phyloP scores from a whole-genome alignment of 345 rosid genomes.

The Aethionema arabicum region DNA sequence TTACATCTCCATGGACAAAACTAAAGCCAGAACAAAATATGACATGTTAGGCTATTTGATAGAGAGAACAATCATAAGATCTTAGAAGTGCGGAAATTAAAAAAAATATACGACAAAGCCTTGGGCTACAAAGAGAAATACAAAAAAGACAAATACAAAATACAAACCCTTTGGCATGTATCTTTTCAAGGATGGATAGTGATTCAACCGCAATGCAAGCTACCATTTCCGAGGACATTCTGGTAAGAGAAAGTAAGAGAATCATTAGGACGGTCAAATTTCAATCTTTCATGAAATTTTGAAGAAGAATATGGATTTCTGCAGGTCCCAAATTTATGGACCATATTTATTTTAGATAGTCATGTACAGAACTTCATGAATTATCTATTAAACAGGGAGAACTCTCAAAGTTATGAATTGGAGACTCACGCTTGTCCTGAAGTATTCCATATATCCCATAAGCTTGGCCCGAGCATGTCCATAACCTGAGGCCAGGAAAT shows the following conservation, averaged over 20 bases:
- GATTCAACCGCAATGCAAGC: conserved; percentile 97
- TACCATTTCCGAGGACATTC: conserved; percentile 96
- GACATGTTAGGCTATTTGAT: conserved; percentile 20
- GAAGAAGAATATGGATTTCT: neutral
- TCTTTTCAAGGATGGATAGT: conserved; percentile 84
- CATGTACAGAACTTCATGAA: conserved; percentile 5
- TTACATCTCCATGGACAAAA: conserved; percentile 96
- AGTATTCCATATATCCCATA: conserved; percentile 98
- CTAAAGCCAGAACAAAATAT: conserved; percentile 43
- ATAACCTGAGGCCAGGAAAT: conserved; percentile 59
- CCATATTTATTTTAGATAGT: neutral
- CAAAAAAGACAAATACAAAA: conserved; percentile 1
- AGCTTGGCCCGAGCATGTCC: conserved; percentile 99
- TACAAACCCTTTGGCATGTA: conserved; percentile 89
- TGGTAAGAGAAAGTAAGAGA: conserved; percentile 34
- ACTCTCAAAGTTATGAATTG: conserved; percentile 16
- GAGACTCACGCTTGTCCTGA: conserved; percentile 87
- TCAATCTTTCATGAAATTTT: conserved; percentile 3
- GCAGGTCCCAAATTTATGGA: neutral
- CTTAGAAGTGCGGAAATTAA: conserved; percentile 3
- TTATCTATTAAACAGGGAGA: conserved; percentile 1
- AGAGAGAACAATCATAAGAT: conserved; percentile 20
- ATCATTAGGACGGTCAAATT: conserved; percentile 16
- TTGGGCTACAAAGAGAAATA: conserved; percentile 11
- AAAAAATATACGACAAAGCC: conserved; percentile 11